Evolutionary conservation across 345 rosid species (phyloP).

Genomic region (Populus deltoides): DNA sequence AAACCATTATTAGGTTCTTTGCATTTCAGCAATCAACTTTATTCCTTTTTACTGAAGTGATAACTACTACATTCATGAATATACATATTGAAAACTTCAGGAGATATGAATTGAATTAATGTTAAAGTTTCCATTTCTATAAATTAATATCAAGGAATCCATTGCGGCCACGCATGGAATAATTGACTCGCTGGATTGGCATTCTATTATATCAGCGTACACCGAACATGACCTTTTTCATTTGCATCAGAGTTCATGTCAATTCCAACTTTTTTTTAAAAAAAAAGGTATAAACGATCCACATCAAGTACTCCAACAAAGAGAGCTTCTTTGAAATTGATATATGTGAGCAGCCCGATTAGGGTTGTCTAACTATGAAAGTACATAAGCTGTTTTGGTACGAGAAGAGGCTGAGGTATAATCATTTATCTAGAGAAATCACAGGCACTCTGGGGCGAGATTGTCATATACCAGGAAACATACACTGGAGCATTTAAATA

Average conservation of each 20-base stretch:
- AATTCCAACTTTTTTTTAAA: neutral
- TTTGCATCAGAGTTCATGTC: neutral
- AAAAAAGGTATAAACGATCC: neutral
- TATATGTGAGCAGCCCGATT: slow-evolving; percentile 8
- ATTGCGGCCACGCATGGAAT: neutral
- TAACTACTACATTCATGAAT: no score
- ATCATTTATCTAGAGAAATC: slow-evolving; percentile 2
- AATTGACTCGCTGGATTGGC: neutral
- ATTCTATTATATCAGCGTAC: neutral
- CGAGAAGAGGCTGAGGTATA: slow-evolving; percentile 9
- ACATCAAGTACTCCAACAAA: neutral
- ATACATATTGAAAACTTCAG: no score
- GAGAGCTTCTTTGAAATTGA: slow-evolving; percentile 10
- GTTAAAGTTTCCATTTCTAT: no score
- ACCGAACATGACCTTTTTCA: neutral
- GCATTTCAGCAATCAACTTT: no score
- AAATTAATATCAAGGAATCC: neutral
- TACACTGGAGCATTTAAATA: neutral
- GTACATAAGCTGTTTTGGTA: slow-evolving; percentile 5
- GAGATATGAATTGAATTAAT: no score
- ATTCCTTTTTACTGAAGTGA: no score
- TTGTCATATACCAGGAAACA: neutral
- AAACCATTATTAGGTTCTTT: no score
- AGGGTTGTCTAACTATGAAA: neutral
- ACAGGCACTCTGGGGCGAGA: slow-evolving; percentile 6